A percentile compares a stretch with the other conserved stretches of the same genome.
phyloP scores from a whole-genome alignment of 306 rosid genomes.

The Cucumis hystrix region DNA sequence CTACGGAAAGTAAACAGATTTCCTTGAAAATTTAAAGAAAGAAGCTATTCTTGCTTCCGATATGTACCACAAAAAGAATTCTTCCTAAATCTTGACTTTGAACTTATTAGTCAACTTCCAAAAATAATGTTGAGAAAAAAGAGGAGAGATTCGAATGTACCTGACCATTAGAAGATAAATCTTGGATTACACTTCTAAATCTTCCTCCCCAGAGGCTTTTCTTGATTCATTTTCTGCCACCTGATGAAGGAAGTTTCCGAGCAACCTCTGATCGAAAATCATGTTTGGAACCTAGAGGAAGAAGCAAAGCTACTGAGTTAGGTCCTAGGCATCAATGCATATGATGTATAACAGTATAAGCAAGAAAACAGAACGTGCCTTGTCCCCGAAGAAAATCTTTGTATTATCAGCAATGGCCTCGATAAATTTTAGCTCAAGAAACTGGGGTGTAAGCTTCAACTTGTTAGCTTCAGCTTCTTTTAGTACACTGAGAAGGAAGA shows the following conservation, averaged over 20 bases:
- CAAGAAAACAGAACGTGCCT: constrained; percentile 30
- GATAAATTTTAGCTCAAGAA: constrained; percentile 73
- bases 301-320: constrained; percentile 11
- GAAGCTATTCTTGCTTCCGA: neutral
- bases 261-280: constrained; percentile 73
- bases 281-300: constrained; percentile 66
- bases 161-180: neutral
- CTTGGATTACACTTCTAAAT: constrained; percentile 10
- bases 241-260: constrained; percentile 59
- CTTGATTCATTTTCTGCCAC: constrained; percentile 18
- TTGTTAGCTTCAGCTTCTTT: constrained; percentile 89
- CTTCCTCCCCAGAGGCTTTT: neutral
- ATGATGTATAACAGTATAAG: neutral
- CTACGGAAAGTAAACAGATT: neutral
- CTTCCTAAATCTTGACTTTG: neutral
- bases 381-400: constrained; percentile 90
- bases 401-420: constrained; percentile 78
- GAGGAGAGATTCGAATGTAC: neutral
- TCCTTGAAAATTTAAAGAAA: neutral
- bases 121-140: neutral
- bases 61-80: neutral
- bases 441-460: constrained; percentile 86
- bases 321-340: neutral
- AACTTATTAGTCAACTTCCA: neutral
- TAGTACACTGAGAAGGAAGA: constrained; percentile 27